Conservation (phyloP, 305 asterid genomes). For the Striga hermonthica region DNA sequence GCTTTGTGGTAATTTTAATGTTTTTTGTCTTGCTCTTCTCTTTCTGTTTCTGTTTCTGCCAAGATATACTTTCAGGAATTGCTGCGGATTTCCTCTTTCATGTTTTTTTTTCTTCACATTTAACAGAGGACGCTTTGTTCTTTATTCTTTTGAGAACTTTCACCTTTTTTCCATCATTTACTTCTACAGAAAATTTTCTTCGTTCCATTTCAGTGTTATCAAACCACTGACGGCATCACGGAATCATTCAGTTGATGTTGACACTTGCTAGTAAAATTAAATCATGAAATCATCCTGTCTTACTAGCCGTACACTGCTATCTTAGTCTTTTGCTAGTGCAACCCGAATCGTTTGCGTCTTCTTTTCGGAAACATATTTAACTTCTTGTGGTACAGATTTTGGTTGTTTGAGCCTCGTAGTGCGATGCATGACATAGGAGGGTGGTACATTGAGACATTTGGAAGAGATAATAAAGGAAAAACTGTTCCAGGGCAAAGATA, state of each 20-base stretch:
- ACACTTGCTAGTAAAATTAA: background rate
- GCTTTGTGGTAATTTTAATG: conserved; percentile 1
- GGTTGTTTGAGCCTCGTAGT: conserved; percentile 97
- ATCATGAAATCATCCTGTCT: background rate
- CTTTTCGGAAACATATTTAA: conserved; percentile 21
- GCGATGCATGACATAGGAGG: conserved; percentile 90
- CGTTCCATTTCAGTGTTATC: too few species aligned
- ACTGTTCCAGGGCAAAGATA: conserved; percentile 56
- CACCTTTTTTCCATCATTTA: background rate
- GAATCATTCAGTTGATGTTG: conserved; percentile 7
- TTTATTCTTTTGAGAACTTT: background rate
- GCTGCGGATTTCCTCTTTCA: background rate
- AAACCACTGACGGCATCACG: background rate
- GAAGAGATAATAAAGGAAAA: conserved; percentile 68
- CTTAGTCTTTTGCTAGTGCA: conserved; percentile 18
- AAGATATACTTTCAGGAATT: background rate
- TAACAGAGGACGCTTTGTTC: background rate
- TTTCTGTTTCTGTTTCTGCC: background rate
- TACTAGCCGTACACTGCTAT: conserved; percentile 3
- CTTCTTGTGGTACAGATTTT: conserved; percentile 51
- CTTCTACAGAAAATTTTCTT: too few species aligned
- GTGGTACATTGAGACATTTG: conserved; percentile 92
- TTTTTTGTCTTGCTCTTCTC: conserved; percentile 13
- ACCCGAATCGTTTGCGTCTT: conserved; percentile 27
- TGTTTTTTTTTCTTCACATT: too few species aligned